Base-by-base conservation (phyloP, 148 eudicot genomes). In the Camellia granthamiana region DNA sequence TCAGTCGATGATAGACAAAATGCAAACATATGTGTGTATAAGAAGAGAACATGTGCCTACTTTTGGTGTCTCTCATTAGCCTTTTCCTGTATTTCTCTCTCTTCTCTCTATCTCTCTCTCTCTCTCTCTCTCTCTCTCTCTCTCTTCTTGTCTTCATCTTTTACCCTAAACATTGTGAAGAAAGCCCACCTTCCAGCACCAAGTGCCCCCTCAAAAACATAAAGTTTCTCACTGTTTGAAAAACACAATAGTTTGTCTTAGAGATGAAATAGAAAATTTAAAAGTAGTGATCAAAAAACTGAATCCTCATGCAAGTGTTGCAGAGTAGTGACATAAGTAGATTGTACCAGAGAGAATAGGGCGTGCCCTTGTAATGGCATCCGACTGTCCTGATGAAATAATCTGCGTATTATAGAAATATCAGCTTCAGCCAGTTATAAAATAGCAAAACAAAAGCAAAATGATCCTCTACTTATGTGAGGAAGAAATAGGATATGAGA, bases 161-260 rank as follows among this genome's bases (percentile, higher is more conserved):
- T 23, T 23, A 23, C 23, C 23, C 23, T 23, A 23, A 23, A 23
- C 0, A 41, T 13, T 13, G 6, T 41, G 12, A 80, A 81, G 82
- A 82, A 81, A 76, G 64, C 86, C 58, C 74, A 93, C 98, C 98
- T 91, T 88, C 93, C 97, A 82, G 94, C 96, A 77, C 96, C 94
- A 75, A 86, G 81, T 74, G 89, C 96, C 63, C 94, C 96, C 76
- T 93, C 94, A 81, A 95, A 89, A 30, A 87, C 59, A 78, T 85
- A 88, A 70, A 91, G 87, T 76, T 88, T 91, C 21, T 84, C 91
- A 52, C 91, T 95, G 94, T 78, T 41, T 69, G 84, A 23, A 72
- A 67, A 84, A 79, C 44, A 83, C 21, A n/a, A 83, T 14, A 78
- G 43, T 55, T 62, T 64, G 61, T 67, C 41, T 30, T 38, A 79